Evolutionary conservation across 768 basidiomycete genomes (phyloP).

Genomic region (Ramaria rubella): DNA sequence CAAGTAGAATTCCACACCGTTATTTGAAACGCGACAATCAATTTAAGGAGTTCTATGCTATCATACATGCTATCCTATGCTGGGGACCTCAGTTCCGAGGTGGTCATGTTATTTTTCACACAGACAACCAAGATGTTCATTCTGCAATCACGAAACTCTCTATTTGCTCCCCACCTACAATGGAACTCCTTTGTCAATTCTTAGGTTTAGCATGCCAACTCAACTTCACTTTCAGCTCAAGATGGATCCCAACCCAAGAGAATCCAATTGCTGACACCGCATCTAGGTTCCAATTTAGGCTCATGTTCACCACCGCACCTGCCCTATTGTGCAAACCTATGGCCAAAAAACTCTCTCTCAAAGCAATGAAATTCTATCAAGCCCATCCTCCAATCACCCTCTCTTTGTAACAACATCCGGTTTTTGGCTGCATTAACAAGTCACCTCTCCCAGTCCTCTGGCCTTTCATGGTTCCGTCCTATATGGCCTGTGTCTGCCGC

Average conservation of each 20-base stretch:
- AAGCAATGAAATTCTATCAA: not conserved
- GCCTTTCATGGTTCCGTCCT: too few species aligned
- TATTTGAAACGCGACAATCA: constrained; percentile 24
- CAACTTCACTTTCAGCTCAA: constrained; percentile 12
- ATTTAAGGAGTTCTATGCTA: constrained; percentile 27
- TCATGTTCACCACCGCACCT: constrained; percentile 21
- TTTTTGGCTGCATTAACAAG: not conserved
- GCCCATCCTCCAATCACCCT: not conserved
- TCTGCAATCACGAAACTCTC: constrained; percentile 4
- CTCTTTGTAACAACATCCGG: not conserved
- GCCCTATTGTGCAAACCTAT: constrained; percentile 19
- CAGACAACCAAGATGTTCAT: constrained; percentile 25
- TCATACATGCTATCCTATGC: constrained; percentile 25
- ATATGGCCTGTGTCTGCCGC: too few species aligned
- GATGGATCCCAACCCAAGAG: constrained; percentile 11
- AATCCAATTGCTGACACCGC: constrained; percentile 17
- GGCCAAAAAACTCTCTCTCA: constrained; percentile 12
- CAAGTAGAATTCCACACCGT: constrained; percentile 18
- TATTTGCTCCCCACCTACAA: constrained; percentile 8
- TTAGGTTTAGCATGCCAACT: constrained; percentile 11
- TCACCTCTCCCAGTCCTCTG: not conserved
- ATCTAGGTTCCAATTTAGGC: constrained; percentile 17
- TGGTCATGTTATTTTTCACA: constrained; percentile 24
- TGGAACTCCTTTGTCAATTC: constrained; percentile 13
- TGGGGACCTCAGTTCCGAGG: constrained; percentile 23